Evolutionary conservation across 805 yeast genomes (phyloP), one percentile per base, ranked within the genome.

Genomic region (Candida cerambycidarum): DNA sequence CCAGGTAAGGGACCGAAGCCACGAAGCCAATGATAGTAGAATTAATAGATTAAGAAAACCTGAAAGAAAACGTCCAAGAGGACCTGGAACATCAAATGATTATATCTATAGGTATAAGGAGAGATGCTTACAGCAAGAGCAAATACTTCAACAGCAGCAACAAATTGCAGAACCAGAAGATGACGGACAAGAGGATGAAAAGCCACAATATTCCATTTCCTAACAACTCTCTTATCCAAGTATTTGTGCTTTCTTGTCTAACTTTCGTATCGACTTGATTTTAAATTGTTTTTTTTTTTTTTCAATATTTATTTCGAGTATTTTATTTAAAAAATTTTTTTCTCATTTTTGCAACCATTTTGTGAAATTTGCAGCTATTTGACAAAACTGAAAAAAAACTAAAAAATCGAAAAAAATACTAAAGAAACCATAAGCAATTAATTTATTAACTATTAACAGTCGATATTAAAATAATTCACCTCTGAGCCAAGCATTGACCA

Each of bases 401-500:
- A 25, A 25, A 25, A 25, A 25, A 25, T 12, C 12, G 12, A 4
- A 7, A 25, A 25, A 25, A 7, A 25, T 12, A 25, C 29, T 7
- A 7, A 25, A 21, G n/a, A n/a, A n/a, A n/a, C 25, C 6, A 21
- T 21, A 29, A 29, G n/a, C n/a, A n/a, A n/a, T n/a, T 6, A 29
- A 29, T 29, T 29, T 16, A 16, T 33, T 23, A 2, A 21, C 37
- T 33, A 33, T 33, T 21, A 9, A 33, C 29, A 23, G 16, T 34
- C 39, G 31, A 41, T 38, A 16, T 45, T 46, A 30, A 47, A 44
- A 24, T 34, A 25, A 29, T 40, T 44, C 47, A 12, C 51, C 71
- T 19, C 52, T 35, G 25, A 65, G 40, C 71, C 71, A 65, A 38
- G 64, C 54, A 58, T 63, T 62, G 35, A 65, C 58, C 68, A 66